Evolutionary conservation across 2,329 filamentous ascomycete genomes (phyloP).

Genomic region (Alternaria burnsii): DNA sequence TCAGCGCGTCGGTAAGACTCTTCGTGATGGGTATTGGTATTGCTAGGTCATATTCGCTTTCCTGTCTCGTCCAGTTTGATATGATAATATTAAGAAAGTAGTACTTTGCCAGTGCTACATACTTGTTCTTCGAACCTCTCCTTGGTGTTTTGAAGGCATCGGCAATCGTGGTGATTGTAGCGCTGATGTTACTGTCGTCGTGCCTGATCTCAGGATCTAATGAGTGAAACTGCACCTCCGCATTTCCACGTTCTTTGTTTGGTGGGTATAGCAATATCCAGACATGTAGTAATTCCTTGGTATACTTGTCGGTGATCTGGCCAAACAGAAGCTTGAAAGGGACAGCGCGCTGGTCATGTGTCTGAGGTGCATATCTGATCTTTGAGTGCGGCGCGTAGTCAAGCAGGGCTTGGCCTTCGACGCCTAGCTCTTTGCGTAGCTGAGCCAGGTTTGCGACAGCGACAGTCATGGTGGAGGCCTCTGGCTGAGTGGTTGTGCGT

Average conservation of each 20-base stretch:
- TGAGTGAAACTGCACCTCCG: not conserved
- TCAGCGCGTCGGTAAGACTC: not conserved
- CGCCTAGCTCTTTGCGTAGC: not conserved
- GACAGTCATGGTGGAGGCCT: not conserved
- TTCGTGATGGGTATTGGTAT: not conserved
- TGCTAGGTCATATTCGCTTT: not conserved
- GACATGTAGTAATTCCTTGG: not conserved
- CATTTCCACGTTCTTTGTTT: not conserved
- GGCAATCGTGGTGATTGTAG: not conserved
- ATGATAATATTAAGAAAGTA: constrained; percentile 14
- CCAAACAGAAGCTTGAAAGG: constrained; percentile 6
- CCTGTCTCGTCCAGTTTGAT: not conserved
- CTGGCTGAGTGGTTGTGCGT: not conserved
- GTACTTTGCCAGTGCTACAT: constrained; percentile 12
- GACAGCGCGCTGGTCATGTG: not conserved
- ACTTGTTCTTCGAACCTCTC: not conserved
- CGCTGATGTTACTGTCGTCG: not conserved
- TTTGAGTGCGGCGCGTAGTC: not conserved
- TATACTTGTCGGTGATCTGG: not conserved
- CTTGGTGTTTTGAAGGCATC: not conserved
- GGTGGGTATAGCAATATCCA: constrained; percentile 6
- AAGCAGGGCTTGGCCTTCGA: not conserved
- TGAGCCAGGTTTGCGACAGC: not conserved
- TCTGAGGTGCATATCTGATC: not conserved
- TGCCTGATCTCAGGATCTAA: not conserved